Base-by-base conservation (phyloP, 371 early-diverging fungal species). In the Mortierella sp. region DNA sequence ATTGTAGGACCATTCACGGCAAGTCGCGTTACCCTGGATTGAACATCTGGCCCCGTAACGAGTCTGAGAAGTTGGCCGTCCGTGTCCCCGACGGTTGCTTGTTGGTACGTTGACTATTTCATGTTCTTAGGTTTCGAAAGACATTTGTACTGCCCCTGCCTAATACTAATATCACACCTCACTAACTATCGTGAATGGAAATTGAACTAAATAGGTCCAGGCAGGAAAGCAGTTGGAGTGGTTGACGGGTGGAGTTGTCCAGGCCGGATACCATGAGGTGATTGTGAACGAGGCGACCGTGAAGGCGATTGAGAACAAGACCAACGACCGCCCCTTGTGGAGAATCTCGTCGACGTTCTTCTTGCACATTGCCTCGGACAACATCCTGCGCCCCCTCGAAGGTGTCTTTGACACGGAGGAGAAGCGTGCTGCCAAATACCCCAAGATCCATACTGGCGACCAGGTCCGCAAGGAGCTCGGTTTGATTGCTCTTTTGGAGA, bases 251-350 rank as follows among this genome's bases (percentile, higher is more conserved):
- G 95, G 95, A 32, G 85, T 83, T 35, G 89, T 94, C 12, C 76
- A 81, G 75, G 95, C 95, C 2, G 95, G 95, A 51, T 95, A 91
- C 88, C 95, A 95, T 71, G 94, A 95, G 75, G 95, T 95, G n/a
- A 88, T 91, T 51, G 93, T 94, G 32, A 92, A 89, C 63, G 88
- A 90, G 70, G 83, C 77, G 1, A 94, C 95, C 0, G 71, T 89
- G 35, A 80, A 86, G 74, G 91, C 90, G 48, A 91, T 90, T 58
- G 88, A 89, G 79, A 83, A 84, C 84, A 83, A 87, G 87, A 83
- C 77, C n/a, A 79, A 84, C 55, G 83, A 87, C 72, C 86, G 93
- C 6, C 92, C 94, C 2, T 80, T 93, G 46, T 95, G 95, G 95
- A 83, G 95, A 27, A 91, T 94, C 70, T 93, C 93, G 29, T 93